Conservation (phyloP, 495 filamentous ascomycete species). For the Penicillium macrosclerotiorum region DNA sequence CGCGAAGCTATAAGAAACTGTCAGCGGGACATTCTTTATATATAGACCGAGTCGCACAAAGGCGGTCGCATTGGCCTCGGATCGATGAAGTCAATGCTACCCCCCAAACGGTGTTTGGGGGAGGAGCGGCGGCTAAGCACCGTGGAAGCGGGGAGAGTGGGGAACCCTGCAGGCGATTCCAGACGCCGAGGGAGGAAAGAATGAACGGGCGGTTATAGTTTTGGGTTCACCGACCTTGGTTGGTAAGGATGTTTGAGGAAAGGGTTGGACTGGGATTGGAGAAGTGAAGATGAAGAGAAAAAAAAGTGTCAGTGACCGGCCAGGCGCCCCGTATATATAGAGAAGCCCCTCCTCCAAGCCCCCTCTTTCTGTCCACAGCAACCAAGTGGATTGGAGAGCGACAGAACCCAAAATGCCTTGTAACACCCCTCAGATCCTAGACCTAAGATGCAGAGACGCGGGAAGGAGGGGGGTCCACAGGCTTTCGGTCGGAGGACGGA, state of each 20-base stretch:
- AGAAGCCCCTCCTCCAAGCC: constrained; percentile 4
- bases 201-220: too few relatives aligned
- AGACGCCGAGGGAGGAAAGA: background rate
- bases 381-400: constrained; percentile 7
- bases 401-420: constrained; percentile 15
- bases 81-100: constrained; percentile 20
- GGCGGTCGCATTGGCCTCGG: constrained; percentile 2
- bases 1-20: constrained; percentile 6
- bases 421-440: constrained; percentile 14
- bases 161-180: constrained; percentile 10
- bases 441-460: constrained; percentile 2
- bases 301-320: background rate
- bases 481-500: constrained; percentile 1
- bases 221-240: constrained; percentile 4
- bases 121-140: constrained; percentile 14
- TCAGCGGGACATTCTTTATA: constrained; percentile 16
- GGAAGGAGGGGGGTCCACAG: constrained; percentile 4
- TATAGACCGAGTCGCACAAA: background rate
- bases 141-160: constrained; percentile 14
- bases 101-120: constrained; percentile 21
- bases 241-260: background rate
- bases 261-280: background rate
- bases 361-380: background rate
- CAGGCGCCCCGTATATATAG: constrained; percentile 6
- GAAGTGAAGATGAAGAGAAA: constrained; percentile 8